These are phyloP conservation scores for Fusarium devonianum DNA, from an alignment of 2,329 filamentous ascomycete genomes.

Conservation along the genomic window DNA sequence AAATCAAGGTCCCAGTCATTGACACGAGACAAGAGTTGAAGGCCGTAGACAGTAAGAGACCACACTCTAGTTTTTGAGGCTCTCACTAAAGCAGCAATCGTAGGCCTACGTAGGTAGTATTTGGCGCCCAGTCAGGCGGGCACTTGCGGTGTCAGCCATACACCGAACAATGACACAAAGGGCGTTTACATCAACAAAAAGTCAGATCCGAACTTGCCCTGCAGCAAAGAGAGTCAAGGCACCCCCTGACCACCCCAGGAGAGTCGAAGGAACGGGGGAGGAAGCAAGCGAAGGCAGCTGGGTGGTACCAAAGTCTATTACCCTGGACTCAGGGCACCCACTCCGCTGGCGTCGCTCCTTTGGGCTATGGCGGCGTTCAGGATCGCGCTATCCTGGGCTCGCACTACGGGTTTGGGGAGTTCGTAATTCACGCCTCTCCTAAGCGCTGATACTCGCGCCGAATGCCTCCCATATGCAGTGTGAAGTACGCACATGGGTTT, in stretches of 20 bases:
- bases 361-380: slow-evolving; percentile 10
- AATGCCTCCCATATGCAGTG: too few species aligned
- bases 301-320: slow-evolving; percentile 39
- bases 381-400: background rate
- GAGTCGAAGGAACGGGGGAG: background rate
- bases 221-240: slow-evolving; percentile 3
- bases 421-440: slow-evolving; percentile 6
- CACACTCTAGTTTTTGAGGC: too few species aligned
- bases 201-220: too few species aligned
- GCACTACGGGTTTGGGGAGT: too few species aligned
- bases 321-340: slow-evolving; percentile 17
- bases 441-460: too few species aligned
- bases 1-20: background rate
- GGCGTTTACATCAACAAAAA: slow-evolving; percentile 1
- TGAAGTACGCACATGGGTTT: too few species aligned
- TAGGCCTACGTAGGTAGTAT: background rate
- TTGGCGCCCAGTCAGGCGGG: background rate
- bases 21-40: background rate
- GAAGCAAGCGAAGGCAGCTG: slow-evolving; percentile 6
- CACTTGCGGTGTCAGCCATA: slow-evolving; percentile 17
- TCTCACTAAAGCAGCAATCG: slow-evolving; percentile 3
- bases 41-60: too few species aligned
- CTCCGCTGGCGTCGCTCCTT: slow-evolving; percentile 22
- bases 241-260: background rate
- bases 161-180: slow-evolving; percentile 10